phyloP scores from a whole-genome alignment of 1,284 basidiomycete species.

The Exobasidium cylindrosporum region DNA sequence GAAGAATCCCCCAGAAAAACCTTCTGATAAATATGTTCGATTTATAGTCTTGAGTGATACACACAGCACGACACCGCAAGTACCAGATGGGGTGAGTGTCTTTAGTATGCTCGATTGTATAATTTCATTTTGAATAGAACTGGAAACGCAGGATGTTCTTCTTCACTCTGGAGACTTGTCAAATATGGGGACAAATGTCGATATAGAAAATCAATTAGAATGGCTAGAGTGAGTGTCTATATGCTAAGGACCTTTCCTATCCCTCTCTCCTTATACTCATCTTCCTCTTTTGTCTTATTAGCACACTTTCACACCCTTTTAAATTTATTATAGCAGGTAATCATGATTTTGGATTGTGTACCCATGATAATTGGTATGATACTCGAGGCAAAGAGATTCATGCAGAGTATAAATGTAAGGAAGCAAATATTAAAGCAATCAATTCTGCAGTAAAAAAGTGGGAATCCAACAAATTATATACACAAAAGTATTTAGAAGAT shows the following conservation, averaged over 20 bases:
- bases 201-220: constrained; percentile 20
- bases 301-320: constrained; percentile 20
- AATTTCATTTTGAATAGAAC: background rate
- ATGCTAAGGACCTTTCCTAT: background rate
- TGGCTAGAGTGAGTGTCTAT: constrained; percentile 28
- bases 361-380: constrained; percentile 18
- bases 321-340: constrained; percentile 34
- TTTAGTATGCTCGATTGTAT: no score
- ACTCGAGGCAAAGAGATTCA: constrained; percentile 23
- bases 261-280: background rate
- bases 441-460: background rate
- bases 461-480: constrained; percentile 1
- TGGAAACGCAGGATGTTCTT: constrained; percentile 16
- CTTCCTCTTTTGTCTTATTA: background rate
- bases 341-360: constrained; percentile 29
- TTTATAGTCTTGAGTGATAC: constrained; percentile 35
- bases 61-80: constrained; percentile 22
- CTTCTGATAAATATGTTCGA: constrained; percentile 23
- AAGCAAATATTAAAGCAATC: constrained; percentile 15
- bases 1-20: constrained; percentile 17
- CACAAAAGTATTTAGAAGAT: constrained; percentile 22
- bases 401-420: constrained; percentile 11
- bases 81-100: constrained; percentile 24
- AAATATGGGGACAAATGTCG: constrained; percentile 20
- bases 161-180: constrained; percentile 36